These are phyloP conservation scores for Stephanodiscus minutulus DNA, from an alignment of 108 stramenopile species.

Conservation along the genomic window DNA sequence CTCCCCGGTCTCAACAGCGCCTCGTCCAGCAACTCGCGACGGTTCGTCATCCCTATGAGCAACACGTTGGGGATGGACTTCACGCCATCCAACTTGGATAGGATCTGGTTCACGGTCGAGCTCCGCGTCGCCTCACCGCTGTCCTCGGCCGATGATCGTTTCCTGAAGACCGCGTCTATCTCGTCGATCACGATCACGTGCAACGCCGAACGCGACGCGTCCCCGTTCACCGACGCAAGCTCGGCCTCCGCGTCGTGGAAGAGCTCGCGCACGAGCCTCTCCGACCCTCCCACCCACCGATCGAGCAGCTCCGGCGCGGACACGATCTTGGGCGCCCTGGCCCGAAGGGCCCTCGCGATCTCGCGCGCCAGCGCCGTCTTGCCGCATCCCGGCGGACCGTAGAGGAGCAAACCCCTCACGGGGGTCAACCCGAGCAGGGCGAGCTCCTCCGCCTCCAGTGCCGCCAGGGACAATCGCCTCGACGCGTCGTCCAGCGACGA, in stretches of 20 bases:
- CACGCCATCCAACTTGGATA: slow-evolving; percentile 83
- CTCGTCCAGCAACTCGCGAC: slow-evolving; percentile 90
- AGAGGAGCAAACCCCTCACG: slow-evolving; percentile 78
- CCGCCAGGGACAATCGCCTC: slow-evolving; percentile 36
- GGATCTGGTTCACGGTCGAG: slow-evolving; percentile 81
- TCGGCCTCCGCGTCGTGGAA: slow-evolving; percentile 96
- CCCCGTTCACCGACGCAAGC: slow-evolving; percentile 63
- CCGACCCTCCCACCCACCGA: slow-evolving; percentile 95
- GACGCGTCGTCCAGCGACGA: slow-evolving; percentile 32
- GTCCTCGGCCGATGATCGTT: slow-evolving; percentile 71
- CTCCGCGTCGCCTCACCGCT: slow-evolving; percentile 78
- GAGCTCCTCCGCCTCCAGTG: slow-evolving; percentile 83
- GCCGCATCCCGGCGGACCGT: slow-evolving; percentile 89
- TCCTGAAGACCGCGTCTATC: slow-evolving; percentile 93
- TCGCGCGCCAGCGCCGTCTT: slow-evolving; percentile 94
- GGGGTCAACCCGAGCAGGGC: slow-evolving; percentile 81
- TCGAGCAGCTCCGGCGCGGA: slow-evolving; percentile 93
- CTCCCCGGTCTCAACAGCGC: slow-evolving; percentile 93
- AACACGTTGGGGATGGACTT: slow-evolving; percentile 81
- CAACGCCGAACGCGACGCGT: slow-evolving; percentile 72
- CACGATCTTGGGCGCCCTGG: slow-evolving; percentile 90
- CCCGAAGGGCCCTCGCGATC: slow-evolving; percentile 84
- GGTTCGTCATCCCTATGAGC: slow-evolving; percentile 95
- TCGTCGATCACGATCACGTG: slow-evolving; percentile 99
- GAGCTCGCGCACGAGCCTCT: slow-evolving; percentile 89